A percentile compares a stretch with the other conserved stretches of the same genome.
These are phyloP conservation scores for Amaranthus hypochondriacus DNA, from an alignment of 148 eudicot species.

Conservation along the genomic window DNA sequence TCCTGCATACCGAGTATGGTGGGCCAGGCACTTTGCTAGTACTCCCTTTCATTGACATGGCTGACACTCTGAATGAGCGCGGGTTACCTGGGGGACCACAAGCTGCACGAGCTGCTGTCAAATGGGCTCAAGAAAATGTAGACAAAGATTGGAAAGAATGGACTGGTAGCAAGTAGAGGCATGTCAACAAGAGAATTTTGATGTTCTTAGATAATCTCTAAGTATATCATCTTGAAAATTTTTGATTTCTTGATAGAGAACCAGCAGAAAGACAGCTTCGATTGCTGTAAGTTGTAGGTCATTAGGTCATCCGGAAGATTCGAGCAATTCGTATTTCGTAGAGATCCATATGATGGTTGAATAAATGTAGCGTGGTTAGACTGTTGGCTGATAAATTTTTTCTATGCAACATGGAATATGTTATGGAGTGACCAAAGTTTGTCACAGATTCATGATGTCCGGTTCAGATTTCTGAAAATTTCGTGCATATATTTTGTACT, in stretches of 20 bases:
- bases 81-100: constrained; percentile 31
- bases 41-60: constrained; percentile 81
- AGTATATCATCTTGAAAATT: background rate
- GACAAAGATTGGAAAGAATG: constrained; percentile 89
- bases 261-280: background rate
- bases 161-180: constrained; percentile 24
- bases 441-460: too few relatives aligned
- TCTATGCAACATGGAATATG: too few relatives aligned
- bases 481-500: too few relatives aligned
- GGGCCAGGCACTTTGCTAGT: constrained; percentile 91
- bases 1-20: constrained; percentile 82
- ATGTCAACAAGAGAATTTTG: background rate
- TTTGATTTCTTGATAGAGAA: background rate
- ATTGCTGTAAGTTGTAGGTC: background rate
- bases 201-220: background rate
- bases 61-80: constrained; percentile 64
- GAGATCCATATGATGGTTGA: too few relatives aligned
- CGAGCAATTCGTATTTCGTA: background rate
- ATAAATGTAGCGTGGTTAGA: too few relatives aligned
- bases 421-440: too few relatives aligned
- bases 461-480: too few relatives aligned
- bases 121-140: constrained; percentile 76
- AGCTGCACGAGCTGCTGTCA: constrained; percentile 78
- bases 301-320: background rate
- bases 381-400: too few relatives aligned